Evolutionary conservation across 306 rosid species (phyloP), one percentile per base, ranked within the genome.

Genomic region (Dryas alaskensis): DNA sequence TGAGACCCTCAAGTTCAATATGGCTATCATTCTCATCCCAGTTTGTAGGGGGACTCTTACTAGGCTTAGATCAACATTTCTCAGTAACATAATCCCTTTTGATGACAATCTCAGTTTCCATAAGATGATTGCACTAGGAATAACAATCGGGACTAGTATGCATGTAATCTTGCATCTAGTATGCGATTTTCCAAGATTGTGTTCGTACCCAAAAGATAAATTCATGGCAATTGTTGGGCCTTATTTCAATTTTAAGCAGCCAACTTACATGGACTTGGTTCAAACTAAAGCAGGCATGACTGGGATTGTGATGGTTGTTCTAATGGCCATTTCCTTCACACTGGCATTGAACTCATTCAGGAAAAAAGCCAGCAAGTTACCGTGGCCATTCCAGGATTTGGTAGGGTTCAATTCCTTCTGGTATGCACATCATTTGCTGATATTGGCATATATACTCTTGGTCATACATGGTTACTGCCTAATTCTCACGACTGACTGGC

Each of bases 401-500:
- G 92, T 92, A 2, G 96, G 98, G 58, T 94, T 94, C 79, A 94
- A 91, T 79, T 52, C 96, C 59, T 94, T 94, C 79, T 94, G 98
- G 98, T 94, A 89, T 77, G 86, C 98, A 22, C 98, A 94, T 75
- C 98, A 94, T 85, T 83, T 94, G 86, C 86, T 94, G 74, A 83
- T 51, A 69, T 4, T 85, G 81, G 98, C 72, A 16, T 94, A 89
- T 58, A 10, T 87, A 13, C 92, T 91, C 74, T 83, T 89, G 13
- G 37, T 87, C 76, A 8, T 83, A 2, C 98, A 94, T 74, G 98
- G 98, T 73, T 77, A 83, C 83, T 91, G 59, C 78, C 69, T 94
- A 7, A 79, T 81, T 65, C 92, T 94, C 73, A 61, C 82, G 79
- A 55, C 72, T 43, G 85, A 83, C 1, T 94, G 97, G 95, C 67